Evolutionary conservation across 768 basidiomycete genomes (phyloP).

Genomic region (Pulveroboletus frians): DNA sequence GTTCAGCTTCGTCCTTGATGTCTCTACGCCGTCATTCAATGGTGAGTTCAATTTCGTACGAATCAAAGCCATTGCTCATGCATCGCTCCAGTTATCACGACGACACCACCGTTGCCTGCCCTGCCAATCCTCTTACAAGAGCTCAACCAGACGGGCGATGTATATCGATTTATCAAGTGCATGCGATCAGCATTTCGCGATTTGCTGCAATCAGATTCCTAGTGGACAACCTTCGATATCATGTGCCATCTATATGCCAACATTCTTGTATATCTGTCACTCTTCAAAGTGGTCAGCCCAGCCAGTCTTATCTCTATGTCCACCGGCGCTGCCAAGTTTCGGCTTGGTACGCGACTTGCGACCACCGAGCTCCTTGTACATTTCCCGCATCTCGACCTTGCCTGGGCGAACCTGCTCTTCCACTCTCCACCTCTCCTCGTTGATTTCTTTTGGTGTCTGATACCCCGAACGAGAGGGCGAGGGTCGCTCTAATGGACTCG

Average conservation of each 20-base stretch:
- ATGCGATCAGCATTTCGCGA: constrained; percentile 53
- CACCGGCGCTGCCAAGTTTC: constrained; percentile 62
- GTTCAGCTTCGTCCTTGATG: constrained; percentile 72
- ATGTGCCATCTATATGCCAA: background rate
- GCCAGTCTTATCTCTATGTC: constrained; percentile 73
- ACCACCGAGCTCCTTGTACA: constrained; percentile 88
- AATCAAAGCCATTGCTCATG: background rate
- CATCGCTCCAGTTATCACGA: constrained; percentile 60
- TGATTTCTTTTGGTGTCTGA: constrained; percentile 73
- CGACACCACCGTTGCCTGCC: constrained; percentile 62
- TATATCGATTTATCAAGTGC: constrained; percentile 66
- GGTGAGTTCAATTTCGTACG: constrained; percentile 39
- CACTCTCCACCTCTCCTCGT: constrained; percentile 68
- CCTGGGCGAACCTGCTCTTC: constrained; percentile 54
- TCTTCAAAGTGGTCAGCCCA: constrained; percentile 47
- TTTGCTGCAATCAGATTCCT: constrained; percentile 7
- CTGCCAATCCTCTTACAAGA: constrained; percentile 64
- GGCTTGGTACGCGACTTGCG: constrained; percentile 72
- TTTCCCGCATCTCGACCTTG: constrained; percentile 83
- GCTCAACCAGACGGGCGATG: constrained; percentile 64
- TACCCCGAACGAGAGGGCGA: constrained; percentile 55
- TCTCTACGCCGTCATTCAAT: constrained; percentile 56
- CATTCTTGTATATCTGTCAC: constrained; percentile 3
- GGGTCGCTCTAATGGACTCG: constrained; percentile 42
- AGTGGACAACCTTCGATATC: background rate